Evolutionary conservation across 768 basidiomycete genomes (phyloP), one percentile per base, ranked within the genome.

Genomic region (Naganishia vaughanmartiniae): DNA sequence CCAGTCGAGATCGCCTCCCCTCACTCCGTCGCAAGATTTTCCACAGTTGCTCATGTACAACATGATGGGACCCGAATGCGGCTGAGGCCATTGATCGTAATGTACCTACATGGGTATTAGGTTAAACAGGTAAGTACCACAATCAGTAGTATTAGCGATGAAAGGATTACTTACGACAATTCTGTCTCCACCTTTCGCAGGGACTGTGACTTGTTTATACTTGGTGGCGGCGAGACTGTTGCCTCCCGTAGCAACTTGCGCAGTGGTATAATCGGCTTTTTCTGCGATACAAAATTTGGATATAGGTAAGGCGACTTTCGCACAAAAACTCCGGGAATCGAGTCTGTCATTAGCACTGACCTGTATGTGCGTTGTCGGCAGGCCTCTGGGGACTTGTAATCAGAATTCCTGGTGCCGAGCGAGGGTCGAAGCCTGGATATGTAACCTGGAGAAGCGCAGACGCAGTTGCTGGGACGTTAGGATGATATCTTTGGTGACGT

Each of bases 11-110:
- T 31, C 46, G 5, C 56, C 33, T 15, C 45, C 57, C 42, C 17
- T 12, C 0, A 60, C 57, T 7, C 48, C 57, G 17, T 57, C 58
- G n/a, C 68, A 69, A 31, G 28, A 30, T 11, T 39, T 34, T n/a
- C 56, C 56, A 28, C 57, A 69, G 24, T 54, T 58, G 1, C 57
- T 57, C 68, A 69, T 69, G 68, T 69, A 58, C 6, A 31, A 36
- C 56, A 69, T 46, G 11, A 26, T 60, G 4, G 68, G 68, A 9
- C 68, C 68, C 30, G 45, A 48, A 36, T 69, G 68, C 7, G 56
- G 56, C 26, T 60, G 45, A 15, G 68, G 68, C 68, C 68, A 69
- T 45, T 63, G 60, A 17, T 63, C 60, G 60, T 63, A 63, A 11
- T 30, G 39, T 11, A 63, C 39, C 60, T 63, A 15, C 4, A 45